These are phyloP conservation scores for Claviceps citrina DNA, from an alignment of 2,329 filamentous ascomycete species.

Conservation along the genomic window DNA sequence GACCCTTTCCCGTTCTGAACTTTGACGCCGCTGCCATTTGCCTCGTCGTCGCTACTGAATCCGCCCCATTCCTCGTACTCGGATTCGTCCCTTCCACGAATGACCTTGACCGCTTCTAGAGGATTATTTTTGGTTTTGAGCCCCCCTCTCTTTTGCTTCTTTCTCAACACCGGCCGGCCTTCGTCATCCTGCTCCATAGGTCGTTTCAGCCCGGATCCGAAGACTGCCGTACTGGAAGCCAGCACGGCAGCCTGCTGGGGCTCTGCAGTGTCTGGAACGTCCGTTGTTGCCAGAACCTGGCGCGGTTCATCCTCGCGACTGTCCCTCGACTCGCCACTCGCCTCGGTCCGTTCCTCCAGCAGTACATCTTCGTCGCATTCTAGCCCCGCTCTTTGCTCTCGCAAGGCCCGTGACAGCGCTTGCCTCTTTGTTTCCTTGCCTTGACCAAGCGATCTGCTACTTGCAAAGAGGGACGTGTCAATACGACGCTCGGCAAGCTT, in stretches of 20 bases:
- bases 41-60: constrained; percentile 36
- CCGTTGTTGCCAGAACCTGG: constrained; percentile 2
- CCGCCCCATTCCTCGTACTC: constrained; percentile 44
- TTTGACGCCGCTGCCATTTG: not conserved
- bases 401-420: constrained; percentile 45
- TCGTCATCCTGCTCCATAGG: constrained; percentile 67
- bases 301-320: constrained; percentile 11
- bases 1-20: constrained; percentile 11
- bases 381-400: constrained; percentile 50
- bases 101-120: constrained; percentile 23
- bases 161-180: constrained; percentile 68
- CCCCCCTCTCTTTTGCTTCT: constrained; percentile 57
- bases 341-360: constrained; percentile 26
- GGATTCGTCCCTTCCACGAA: constrained; percentile 20
- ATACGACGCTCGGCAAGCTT: constrained; percentile 66
- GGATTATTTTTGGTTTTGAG: constrained; percentile 38
- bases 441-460: constrained; percentile 61
- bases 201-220: constrained; percentile 73
- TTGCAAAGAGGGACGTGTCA: constrained; percentile 68
- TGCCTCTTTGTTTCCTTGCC: constrained; percentile 57
- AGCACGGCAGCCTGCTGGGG: not conserved
- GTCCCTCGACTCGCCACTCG: constrained; percentile 15
- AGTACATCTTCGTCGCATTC: constrained; percentile 38
- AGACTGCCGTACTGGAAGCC: constrained; percentile 1
- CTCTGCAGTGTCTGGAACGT: not conserved